Percentiles rank a stretch among this genome's conserved stretches.
Conservation (phyloP, 2,329 filamentous ascomycete species). For the Cladosporium cucumerinum region DNA sequence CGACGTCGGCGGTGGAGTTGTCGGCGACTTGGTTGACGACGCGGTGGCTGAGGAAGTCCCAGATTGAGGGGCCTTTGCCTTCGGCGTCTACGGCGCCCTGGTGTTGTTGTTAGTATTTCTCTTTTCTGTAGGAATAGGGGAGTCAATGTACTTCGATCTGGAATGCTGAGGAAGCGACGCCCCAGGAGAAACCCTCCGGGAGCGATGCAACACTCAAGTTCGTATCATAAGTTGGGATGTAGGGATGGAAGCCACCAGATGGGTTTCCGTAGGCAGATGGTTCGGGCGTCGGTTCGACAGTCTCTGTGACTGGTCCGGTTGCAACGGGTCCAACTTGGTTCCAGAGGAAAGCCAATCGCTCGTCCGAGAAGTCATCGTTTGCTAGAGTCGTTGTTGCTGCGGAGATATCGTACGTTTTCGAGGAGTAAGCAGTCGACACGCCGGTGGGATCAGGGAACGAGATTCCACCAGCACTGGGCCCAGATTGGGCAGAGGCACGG, state of each 20-base stretch:
- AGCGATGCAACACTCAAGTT: constrained; percentile 39
- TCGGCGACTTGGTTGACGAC: constrained; percentile 36
- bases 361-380: constrained; percentile 47
- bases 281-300: constrained; percentile 33
- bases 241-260: constrained; percentile 39
- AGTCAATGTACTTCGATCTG: constrained; percentile 25
- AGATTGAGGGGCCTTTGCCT: constrained; percentile 29
- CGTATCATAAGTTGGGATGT: constrained; percentile 38
- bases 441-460: constrained; percentile 35
- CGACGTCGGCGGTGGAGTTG: constrained; percentile 45
- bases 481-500: not conserved
- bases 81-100: constrained; percentile 19
- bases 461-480: constrained; percentile 6
- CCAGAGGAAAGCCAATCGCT: constrained; percentile 42
- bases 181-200: constrained; percentile 18
- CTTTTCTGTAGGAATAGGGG: not conserved
- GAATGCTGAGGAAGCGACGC: constrained; percentile 26
- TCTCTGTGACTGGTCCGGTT: constrained; percentile 27
- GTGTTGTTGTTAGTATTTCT: not conserved
- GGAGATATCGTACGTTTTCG: constrained; percentile 41
- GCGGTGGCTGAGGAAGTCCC: constrained; percentile 35
- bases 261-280: constrained; percentile 32
- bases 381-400: constrained; percentile 43
- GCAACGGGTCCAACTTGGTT: constrained; percentile 29
- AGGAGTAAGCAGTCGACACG: constrained; percentile 28